Conservation (phyloP, 2,329 filamentous ascomycete genomes). For the Nigrospora osmanthi region DNA sequence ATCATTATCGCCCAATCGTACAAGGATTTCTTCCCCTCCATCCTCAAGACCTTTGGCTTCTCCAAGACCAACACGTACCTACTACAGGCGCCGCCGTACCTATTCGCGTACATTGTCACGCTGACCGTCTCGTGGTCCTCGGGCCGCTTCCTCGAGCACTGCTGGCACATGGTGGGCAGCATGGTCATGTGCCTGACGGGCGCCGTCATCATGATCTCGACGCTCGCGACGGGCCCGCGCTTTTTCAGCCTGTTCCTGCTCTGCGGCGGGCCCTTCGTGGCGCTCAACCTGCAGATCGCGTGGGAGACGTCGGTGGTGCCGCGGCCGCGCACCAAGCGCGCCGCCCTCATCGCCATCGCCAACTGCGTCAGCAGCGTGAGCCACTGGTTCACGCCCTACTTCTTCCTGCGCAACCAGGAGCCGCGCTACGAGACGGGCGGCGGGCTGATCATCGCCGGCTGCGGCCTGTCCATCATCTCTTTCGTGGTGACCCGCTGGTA, state of each 20-base stretch:
- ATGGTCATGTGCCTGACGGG: conserved; percentile 27
- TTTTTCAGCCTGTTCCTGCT: conserved; percentile 34
- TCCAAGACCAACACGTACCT: conserved; percentile 24
- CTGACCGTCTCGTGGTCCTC: conserved; percentile 28
- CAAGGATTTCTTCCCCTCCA: conserved; percentile 36
- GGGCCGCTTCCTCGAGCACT: conserved; percentile 26
- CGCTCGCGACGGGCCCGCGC: conserved; percentile 28
- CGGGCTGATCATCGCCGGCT: conserved; percentile 16
- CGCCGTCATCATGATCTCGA: conserved; percentile 33
- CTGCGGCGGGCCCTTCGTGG: conserved; percentile 27
- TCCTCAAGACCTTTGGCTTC: conserved; percentile 20
- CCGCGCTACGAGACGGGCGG: conserved; percentile 21
- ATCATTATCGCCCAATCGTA: conserved; percentile 34
- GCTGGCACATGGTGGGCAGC: conserved; percentile 30
- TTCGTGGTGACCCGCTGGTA: conserved; percentile 13
- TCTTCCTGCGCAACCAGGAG: conserved; percentile 21
- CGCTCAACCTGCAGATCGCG: conserved; percentile 29
- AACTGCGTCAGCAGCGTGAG: conserved; percentile 29
- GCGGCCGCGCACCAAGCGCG: conserved; percentile 28
- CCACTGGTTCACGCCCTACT: conserved; percentile 34
- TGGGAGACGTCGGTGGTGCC: conserved; percentile 34
- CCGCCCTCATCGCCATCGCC: conserved; percentile 32
- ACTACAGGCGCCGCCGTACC: conserved; percentile 30
- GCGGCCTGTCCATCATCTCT: conserved; percentile 12
- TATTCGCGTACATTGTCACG: conserved; percentile 31